Evolutionary conservation across 2,329 filamentous ascomycete species (phyloP), one percentile per base, ranked within the genome.

Genomic region (Pyrenophora tritici-repentis): DNA sequence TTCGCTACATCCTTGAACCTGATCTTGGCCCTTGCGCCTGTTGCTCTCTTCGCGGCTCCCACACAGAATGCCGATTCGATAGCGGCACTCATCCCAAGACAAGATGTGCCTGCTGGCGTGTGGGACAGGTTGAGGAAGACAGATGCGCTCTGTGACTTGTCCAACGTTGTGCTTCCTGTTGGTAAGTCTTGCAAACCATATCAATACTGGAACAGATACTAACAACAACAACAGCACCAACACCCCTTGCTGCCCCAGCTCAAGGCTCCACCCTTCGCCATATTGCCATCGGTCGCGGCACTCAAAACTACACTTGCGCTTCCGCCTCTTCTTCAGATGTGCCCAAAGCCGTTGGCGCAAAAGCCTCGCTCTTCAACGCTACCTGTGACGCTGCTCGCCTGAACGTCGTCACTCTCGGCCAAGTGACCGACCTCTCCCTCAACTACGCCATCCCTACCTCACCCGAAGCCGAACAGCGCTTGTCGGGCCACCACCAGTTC

Each of bases 281-380:
- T 74, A 88, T 97, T 47, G 90, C 88, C 68, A 79, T 97, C 56
- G 93, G 93, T 65, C 87, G 90, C 37, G 93, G 93, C 53, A 94
- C 89, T 6, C 87, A 97, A 77, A 97, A 97, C 81, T 97, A 97
- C 79, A 95, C 90, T 43, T 97, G 93, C 79, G 79, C 83, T 51
- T 76, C 71, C 3, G 53, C 61, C 50, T 83, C 88, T 62, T 70
- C 83, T 1, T 82, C 82, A 3, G 82, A 84, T 0, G 76, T 76
- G 0, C 92, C 93, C 12, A 79, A 78, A 8, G 80, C 86, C 14
- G 74, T 79, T 42, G 93, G 93, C 57, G 93, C 93, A 46, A 70
- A 90, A 0, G 93, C 93, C 47, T 86, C 84, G 1, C 89, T 97
- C 64, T 97, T 89, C 85, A 91, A 97, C 75, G 89, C 86, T 52